Evolutionary conservation across 2,329 filamentous ascomycete genomes (phyloP).

Genomic region (Penicillium psychrosexuale): DNA sequence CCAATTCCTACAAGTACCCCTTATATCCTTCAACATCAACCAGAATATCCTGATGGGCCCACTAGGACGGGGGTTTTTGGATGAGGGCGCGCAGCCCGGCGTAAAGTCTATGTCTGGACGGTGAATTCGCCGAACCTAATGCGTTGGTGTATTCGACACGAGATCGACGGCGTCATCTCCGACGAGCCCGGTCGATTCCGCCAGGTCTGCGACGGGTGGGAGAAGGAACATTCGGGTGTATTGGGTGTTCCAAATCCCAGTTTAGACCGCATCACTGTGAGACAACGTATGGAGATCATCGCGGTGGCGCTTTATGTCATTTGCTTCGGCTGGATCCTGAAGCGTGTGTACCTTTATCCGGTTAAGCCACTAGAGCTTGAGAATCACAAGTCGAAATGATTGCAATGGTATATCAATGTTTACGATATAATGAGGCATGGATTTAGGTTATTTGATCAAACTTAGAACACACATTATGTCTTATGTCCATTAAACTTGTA

Average conservation of each 20-base stretch:
- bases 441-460: neutral
- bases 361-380: slow-evolving; percentile 10
- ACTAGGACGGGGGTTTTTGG: slow-evolving; percentile 64
- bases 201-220: slow-evolving; percentile 18
- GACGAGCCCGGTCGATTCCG: slow-evolving; percentile 61
- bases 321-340: slow-evolving; percentile 20
- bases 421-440: slow-evolving; percentile 5
- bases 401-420: neutral
- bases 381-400: slow-evolving; percentile 11
- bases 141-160: slow-evolving; percentile 69
- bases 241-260: neutral
- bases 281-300: slow-evolving; percentile 12
- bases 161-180: slow-evolving; percentile 78
- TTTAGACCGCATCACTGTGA: slow-evolving; percentile 11
- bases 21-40: slow-evolving; percentile 75
- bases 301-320: slow-evolving; percentile 10
- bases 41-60: slow-evolving; percentile 66
- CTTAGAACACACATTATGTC: neutral
- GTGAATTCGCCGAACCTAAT: slow-evolving; percentile 77
- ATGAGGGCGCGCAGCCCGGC: slow-evolving; percentile 53
- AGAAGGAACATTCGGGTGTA: slow-evolving; percentile 9
- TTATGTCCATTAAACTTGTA: slow-evolving; percentile 8
- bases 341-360: slow-evolving; percentile 3
- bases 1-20: slow-evolving; percentile 61
- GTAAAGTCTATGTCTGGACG: slow-evolving; percentile 76